phyloP scores from a whole-genome alignment of 495 filamentous ascomycete species.

The Lophium mytilinum region DNA sequence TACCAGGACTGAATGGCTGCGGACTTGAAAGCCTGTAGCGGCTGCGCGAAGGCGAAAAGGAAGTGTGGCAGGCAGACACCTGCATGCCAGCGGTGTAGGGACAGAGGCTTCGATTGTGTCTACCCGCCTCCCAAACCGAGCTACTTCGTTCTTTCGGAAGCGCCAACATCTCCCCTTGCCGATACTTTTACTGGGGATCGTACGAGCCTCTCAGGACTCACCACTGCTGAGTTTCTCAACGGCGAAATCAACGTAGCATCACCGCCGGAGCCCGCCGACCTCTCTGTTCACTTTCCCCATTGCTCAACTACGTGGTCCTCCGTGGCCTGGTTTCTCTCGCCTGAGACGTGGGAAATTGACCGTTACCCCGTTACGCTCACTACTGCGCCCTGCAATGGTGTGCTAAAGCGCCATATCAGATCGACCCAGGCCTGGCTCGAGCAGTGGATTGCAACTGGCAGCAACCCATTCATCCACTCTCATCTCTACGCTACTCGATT shows the following conservation, averaged over 20 bases:
- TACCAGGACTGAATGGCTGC: too few species aligned
- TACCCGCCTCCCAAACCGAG: conserved; percentile 1
- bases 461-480: conserved; percentile 2
- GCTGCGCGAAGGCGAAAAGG: conserved; percentile 15
- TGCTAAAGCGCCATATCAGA: too few species aligned
- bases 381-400: background rate
- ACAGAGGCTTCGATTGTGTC: conserved; percentile 10
- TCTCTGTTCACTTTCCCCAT: background rate
- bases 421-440: background rate
- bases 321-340: conserved; percentile 12
- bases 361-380: conserved; percentile 1
- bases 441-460: background rate
- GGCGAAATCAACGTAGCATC: background rate
- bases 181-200: background rate
- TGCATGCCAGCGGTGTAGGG: conserved; percentile 13
- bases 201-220: background rate
- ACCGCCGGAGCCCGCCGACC: background rate
- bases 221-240: conserved; percentile 1
- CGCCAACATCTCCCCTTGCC: conserved; percentile 6
- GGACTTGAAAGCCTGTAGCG: conserved; percentile 1
- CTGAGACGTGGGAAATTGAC: conserved; percentile 14
- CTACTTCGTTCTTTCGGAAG: background rate
- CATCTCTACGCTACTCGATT: background rate
- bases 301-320: background rate
- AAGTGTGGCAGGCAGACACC: conserved; percentile 14